A percentile compares a stretch with the other conserved stretches of the same genome.
These are phyloP conservation scores for Yamadazyma sp. DNA, from an alignment of 805 yeast species.

Conservation along the genomic window DNA sequence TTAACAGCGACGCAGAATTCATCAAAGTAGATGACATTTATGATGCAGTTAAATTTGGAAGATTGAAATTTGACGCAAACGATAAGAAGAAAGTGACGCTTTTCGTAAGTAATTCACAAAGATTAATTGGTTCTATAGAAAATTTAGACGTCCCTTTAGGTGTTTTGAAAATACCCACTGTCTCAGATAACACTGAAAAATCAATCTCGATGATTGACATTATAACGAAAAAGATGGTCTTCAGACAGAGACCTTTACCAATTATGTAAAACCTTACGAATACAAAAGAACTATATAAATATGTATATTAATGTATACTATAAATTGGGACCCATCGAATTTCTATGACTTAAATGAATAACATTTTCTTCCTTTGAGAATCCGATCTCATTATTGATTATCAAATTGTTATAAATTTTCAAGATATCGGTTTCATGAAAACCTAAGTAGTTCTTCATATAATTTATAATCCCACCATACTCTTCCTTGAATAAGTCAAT, in stretches of 20 bases:
- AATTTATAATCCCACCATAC: constrained; percentile 54
- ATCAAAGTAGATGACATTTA: constrained; percentile 29
- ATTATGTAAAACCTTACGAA: constrained; percentile 65
- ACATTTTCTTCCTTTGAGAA: constrained; percentile 5
- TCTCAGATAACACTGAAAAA: constrained; percentile 16
- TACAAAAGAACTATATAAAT: not conserved
- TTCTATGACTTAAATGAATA: constrained; percentile 12
- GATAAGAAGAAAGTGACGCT: constrained; percentile 48
- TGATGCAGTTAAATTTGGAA: constrained; percentile 53
- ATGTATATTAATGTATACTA: not conserved
- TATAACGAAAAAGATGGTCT: constrained; percentile 55
- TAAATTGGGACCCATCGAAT: constrained; percentile 6
- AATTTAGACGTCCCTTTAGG: constrained; percentile 65
- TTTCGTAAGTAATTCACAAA: constrained; percentile 65
- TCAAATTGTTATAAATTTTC: constrained; percentile 24
- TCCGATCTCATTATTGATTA: constrained; percentile 17
- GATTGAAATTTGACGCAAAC: constrained; percentile 41
- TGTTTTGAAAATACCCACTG: constrained; percentile 32
- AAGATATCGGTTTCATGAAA: constrained; percentile 44
- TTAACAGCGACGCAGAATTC: constrained; percentile 28
- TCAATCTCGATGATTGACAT: constrained; percentile 56
- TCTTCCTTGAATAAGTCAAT: constrained; percentile 49
- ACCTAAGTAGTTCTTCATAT: constrained; percentile 42
- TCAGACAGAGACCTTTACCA: constrained; percentile 71
- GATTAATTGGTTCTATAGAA: constrained; percentile 60